Conservation (phyloP, 148 eudicot species). For the Rhododendron henanense region DNA sequence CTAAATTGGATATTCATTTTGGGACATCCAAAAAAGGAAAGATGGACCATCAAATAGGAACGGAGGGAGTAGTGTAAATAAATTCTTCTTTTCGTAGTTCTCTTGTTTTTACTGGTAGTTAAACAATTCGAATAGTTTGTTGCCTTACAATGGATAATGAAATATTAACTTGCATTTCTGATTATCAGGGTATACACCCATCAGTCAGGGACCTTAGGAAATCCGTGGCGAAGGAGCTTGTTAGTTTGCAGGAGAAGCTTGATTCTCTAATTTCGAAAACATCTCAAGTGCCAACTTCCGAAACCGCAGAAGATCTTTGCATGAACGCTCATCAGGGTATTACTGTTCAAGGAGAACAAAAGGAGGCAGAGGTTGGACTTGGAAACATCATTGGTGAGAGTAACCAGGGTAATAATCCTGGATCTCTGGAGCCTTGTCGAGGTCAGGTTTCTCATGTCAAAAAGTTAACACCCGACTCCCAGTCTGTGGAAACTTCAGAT, state of each 20-base stretch:
- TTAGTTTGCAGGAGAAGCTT: conserved; percentile 58
- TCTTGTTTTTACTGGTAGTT: not conserved
- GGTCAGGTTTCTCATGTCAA: not conserved
- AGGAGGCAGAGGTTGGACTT: not conserved
- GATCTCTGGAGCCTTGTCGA: not conserved
- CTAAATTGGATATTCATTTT: too few relatives aligned
- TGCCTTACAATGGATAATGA: not conserved
- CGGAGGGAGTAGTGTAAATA: too few relatives aligned
- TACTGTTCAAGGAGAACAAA: not conserved
- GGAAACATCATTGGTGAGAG: not conserved
- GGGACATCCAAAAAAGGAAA: too few relatives aligned
- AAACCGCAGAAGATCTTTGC: not conserved
- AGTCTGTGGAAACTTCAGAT: conserved; percentile 1
- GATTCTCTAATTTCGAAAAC: conserved; percentile 33
- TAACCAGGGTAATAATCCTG: not conserved
- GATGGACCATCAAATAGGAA: too few relatives aligned
- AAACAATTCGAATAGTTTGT: not conserved
- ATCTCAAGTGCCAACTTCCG: not conserved
- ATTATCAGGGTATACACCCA: conserved; percentile 54
- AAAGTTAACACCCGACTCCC: not conserved
- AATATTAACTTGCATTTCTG: not conserved
- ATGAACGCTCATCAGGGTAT: not conserved
- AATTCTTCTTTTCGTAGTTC: not conserved
- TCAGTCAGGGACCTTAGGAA: conserved; percentile 54
- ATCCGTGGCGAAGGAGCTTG: conserved; percentile 64